Percentiles rank a stretch among this genome's conserved stretches.
phyloP scores from a whole-genome alignment of 306 rosid genomes.

The Vigna mungo region DNA sequence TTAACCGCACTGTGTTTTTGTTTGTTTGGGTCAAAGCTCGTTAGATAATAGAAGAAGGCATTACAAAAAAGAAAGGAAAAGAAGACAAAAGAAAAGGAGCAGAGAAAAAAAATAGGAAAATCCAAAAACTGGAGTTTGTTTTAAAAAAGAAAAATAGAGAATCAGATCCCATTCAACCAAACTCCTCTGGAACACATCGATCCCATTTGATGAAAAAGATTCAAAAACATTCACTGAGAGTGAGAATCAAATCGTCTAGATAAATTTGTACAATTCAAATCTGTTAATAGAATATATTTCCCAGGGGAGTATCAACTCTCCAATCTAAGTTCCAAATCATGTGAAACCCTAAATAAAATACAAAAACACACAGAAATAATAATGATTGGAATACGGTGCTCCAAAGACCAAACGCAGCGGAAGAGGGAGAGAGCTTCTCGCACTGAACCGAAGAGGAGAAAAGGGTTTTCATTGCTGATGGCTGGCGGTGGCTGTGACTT shows the following conservation, averaged over 20 bases:
- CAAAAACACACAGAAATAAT: neutral
- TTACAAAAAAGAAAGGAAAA: constrained; percentile 35
- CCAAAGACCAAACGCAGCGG: constrained; percentile 33
- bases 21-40: constrained; percentile 64
- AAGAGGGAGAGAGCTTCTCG: too few species aligned
- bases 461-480: too few species aligned
- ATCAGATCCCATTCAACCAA: too few species aligned
- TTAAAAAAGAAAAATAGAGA: constrained; percentile 4
- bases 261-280: constrained; percentile 1
- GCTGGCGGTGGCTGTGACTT: too few species aligned
- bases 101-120: neutral
- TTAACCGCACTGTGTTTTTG: neutral
- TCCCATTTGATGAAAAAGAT: constrained; percentile 55
- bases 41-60: constrained; percentile 35
- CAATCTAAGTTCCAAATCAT: constrained; percentile 43
- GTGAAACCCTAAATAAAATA: neutral
- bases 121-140: neutral
- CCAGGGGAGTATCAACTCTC: constrained; percentile 28
- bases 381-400: constrained; percentile 33
- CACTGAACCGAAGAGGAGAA: too few species aligned
- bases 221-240: constrained; percentile 54
- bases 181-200: constrained; percentile 47
- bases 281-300: constrained; percentile 37
- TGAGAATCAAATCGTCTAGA: constrained; percentile 70
- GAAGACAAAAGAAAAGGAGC: constrained; percentile 48